Evolutionary conservation across 148 eudicot genomes (phyloP).

Genomic region (Fagopyrum homotropicum): DNA sequence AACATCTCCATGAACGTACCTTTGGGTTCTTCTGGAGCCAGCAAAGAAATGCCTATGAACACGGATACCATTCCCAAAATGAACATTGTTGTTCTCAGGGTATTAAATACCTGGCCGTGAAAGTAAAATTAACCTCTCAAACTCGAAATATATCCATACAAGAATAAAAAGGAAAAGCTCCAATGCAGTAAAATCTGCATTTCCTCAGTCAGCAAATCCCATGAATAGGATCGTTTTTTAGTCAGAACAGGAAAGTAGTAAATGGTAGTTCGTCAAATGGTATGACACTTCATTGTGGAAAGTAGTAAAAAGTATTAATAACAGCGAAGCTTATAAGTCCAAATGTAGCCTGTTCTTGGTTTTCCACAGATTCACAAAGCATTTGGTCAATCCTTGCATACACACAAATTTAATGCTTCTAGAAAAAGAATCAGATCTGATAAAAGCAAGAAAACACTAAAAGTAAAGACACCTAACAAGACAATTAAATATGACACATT

Average conservation of each 20-base stretch:
- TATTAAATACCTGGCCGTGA: conserved; percentile 62
- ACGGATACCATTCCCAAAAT: conserved; percentile 86
- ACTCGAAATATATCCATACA: neutral
- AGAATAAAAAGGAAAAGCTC: neutral
- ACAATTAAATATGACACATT: neutral
- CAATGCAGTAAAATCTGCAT: neutral
- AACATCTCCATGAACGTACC: conserved; percentile 30
- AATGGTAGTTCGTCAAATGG: neutral
- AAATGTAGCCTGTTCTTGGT: neutral
- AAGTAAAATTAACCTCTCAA: neutral
- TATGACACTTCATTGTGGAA: neutral
- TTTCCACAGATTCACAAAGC: neutral
- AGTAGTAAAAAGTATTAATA: neutral
- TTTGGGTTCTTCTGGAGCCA: conserved; percentile 90
- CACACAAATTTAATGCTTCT: neutral
- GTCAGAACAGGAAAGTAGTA: neutral
- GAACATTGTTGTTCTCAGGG: conserved; percentile 80
- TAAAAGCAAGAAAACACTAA: neutral
- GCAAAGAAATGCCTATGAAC: conserved; percentile 85
- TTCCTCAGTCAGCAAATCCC: neutral
- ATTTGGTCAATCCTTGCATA: neutral
- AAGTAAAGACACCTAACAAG: neutral
- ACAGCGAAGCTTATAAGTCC: neutral
- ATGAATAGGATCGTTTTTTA: neutral
- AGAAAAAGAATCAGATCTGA: neutral